phyloP scores from a whole-genome alignment of 345 rosid species.

The Rhodamnia rubescens region DNA sequence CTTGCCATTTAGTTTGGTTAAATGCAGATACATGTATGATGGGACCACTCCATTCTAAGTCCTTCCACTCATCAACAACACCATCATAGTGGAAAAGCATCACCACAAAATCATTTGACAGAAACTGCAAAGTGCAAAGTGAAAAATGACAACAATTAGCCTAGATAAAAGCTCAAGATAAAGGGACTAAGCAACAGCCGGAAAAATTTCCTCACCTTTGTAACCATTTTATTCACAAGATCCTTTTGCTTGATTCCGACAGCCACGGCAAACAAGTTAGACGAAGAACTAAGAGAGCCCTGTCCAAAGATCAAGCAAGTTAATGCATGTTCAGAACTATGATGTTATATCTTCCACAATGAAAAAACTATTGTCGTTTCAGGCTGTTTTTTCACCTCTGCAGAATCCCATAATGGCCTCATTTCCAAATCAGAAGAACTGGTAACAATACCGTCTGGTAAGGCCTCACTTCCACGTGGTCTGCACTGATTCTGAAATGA shows the following conservation, averaged over 20 bases:
- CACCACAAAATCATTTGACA: conserved; percentile 38
- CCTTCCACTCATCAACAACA: conserved; percentile 65
- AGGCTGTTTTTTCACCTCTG: conserved; percentile 19
- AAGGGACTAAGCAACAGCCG: background rate
- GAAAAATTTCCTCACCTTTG: conserved; percentile 21
- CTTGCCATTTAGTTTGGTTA: conserved; percentile 85
- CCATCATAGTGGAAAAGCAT: conserved; percentile 98
- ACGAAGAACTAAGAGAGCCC: conserved; percentile 9
- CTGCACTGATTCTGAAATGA: conserved; percentile 26
- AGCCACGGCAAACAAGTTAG: conserved; percentile 35
- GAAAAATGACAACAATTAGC: background rate
- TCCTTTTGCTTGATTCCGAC: conserved; percentile 54
- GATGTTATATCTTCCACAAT: background rate
- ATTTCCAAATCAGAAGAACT: conserved; percentile 41
- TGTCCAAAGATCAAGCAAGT: conserved; percentile 8
- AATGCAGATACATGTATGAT: conserved; percentile 70
- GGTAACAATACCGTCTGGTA: conserved; percentile 42
- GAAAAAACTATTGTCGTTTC: background rate
- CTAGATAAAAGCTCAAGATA: background rate
- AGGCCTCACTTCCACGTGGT: conserved; percentile 40
- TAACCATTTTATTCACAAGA: conserved; percentile 40
- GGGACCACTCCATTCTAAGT: conserved; percentile 39
- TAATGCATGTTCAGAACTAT: background rate
- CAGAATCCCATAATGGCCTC: conserved; percentile 52
- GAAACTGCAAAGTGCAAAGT: conserved; percentile 38